Conservation (phyloP, 108 stramenopile genomes). For the Skeletonema marinoi region DNA sequence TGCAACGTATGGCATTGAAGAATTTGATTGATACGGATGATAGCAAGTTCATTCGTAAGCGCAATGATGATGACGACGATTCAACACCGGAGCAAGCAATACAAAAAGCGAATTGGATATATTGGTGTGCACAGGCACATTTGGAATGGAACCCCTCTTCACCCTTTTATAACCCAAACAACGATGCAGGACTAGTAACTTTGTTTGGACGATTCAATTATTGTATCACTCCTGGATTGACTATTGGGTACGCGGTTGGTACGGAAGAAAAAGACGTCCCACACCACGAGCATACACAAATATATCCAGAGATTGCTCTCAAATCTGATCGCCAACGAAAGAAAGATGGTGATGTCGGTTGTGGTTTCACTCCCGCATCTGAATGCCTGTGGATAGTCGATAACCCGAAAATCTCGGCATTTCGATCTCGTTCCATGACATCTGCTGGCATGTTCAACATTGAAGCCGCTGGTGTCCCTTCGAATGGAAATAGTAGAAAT, state of each 20-base stretch:
- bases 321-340: slow-evolving; percentile 2
- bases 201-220: slow-evolving; percentile 45
- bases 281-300: slow-evolving; percentile 54
- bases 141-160: slow-evolving; percentile 71
- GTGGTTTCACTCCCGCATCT: slow-evolving; percentile 47
- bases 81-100: background rate
- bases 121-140: slow-evolving; percentile 77
- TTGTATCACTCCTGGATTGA: slow-evolving; percentile 82
- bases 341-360: slow-evolving; percentile 15
- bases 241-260: slow-evolving; percentile 76
- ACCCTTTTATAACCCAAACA: slow-evolving; percentile 20
- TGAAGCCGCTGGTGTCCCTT: slow-evolving; percentile 22
- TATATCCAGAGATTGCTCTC: slow-evolving; percentile 28
- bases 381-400: slow-evolving; percentile 47
- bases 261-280: slow-evolving; percentile 53
- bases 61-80: slow-evolving; percentile 28
- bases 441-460: slow-evolving; percentile 82
- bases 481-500: slow-evolving; percentile 4
- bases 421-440: slow-evolving; percentile 78
- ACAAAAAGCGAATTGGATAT: slow-evolving; percentile 59
- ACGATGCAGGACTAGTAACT: slow-evolving; percentile 32
- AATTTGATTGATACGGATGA: slow-evolving; percentile 34
- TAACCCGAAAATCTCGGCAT: slow-evolving; percentile 56
- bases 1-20: slow-evolving; percentile 61
- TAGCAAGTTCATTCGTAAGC: slow-evolving; percentile 13